Evolutionary conservation across 2,329 filamentous ascomycete species (phyloP).

Genomic region (Ophiostoma tasmaniense): DNA sequence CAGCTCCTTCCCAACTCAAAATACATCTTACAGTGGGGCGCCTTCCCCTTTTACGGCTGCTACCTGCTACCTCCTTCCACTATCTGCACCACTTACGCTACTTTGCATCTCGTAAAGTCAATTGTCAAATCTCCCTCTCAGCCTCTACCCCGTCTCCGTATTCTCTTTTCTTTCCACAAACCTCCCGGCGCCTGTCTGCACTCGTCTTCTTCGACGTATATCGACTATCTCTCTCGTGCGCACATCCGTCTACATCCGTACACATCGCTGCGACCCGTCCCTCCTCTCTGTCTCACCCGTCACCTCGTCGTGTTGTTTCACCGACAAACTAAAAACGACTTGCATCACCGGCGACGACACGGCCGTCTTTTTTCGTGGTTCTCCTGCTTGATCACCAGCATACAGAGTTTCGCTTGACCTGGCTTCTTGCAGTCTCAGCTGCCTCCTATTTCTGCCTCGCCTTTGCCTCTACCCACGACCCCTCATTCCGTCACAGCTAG

Average conservation of each 20-base stretch:
- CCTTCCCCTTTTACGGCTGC: slow-evolving; percentile 4
- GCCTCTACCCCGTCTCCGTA: neutral
- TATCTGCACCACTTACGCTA: neutral
- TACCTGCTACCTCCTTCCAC: neutral
- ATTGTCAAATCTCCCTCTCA: slow-evolving; percentile 4
- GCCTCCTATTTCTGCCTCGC: neutral
- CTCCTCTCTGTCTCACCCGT: neutral
- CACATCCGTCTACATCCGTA: neutral
- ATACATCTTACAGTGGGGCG: neutral
- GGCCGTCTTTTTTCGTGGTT: neutral
- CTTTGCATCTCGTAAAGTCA: neutral
- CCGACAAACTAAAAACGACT: neutral
- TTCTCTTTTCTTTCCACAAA: neutral
- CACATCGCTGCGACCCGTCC: neutral
- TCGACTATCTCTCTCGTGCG: neutral
- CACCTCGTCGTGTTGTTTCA: neutral
- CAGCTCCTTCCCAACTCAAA: neutral
- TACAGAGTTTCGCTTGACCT: neutral
- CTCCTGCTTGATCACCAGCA: neutral
- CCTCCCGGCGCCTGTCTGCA: neutral
- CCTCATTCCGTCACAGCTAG: neutral
- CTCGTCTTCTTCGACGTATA: neutral
- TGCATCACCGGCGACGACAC: neutral
- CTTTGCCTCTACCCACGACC: neutral
- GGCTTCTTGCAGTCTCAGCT: neutral